phyloP scores from a whole-genome alignment of 768 basidiomycete genomes.

The Russula sp. region DNA sequence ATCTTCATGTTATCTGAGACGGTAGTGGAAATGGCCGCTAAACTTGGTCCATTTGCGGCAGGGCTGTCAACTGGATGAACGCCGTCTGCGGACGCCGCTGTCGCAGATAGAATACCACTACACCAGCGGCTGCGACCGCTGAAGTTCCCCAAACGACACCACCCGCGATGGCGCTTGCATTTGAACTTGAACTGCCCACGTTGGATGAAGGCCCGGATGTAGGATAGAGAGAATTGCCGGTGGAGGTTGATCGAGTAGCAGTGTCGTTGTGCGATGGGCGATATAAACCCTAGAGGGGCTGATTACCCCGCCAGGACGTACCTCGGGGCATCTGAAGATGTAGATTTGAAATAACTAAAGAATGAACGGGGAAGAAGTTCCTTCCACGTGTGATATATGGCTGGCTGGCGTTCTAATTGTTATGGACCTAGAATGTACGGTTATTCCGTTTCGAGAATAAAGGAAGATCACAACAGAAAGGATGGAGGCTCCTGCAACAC shows the following conservation, averaged over 20 bases:
- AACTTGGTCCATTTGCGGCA: background rate
- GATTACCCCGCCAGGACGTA: background rate
- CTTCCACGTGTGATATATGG: background rate
- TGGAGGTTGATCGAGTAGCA: no score
- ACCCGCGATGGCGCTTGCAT: background rate
- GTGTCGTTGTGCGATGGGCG: no score
- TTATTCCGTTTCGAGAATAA: background rate
- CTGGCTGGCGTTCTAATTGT: background rate
- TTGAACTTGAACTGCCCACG: background rate
- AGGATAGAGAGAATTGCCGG: background rate
- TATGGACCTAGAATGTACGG: background rate
- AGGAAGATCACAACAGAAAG: no score
- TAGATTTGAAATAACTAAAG: background rate
- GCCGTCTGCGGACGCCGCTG: background rate
- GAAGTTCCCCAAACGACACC: background rate
- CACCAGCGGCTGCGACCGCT: background rate
- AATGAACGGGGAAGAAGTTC: background rate
- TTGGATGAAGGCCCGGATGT: background rate
- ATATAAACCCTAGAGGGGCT: background rate
- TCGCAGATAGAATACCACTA: background rate
- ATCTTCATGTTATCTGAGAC: background rate
- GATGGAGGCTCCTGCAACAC: background rate
- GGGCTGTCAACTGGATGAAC: background rate
- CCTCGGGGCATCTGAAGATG: background rate
- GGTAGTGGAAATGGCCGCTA: background rate